These are phyloP conservation scores for Suhomyces maxii DNA, from an alignment of 1,139 yeast genomes.

Conservation along the genomic window DNA sequence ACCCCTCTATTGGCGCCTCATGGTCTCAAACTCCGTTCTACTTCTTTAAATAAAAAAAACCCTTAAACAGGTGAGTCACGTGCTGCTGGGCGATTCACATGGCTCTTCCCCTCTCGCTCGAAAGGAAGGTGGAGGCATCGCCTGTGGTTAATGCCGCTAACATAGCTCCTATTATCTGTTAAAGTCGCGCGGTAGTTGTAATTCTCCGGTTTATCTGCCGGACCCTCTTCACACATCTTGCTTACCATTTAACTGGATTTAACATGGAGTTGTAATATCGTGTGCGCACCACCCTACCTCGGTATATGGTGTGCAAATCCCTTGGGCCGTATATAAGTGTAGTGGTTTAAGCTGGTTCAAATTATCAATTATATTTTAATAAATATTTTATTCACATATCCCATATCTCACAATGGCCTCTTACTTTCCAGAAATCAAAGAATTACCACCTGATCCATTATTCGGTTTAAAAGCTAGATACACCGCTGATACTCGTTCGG, in stretches of 20 bases:
- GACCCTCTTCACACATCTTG: background rate
- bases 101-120: slow-evolving; percentile 7
- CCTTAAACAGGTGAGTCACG: background rate
- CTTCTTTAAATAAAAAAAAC: background rate
- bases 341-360: background rate
- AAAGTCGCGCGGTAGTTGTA: background rate
- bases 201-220: background rate
- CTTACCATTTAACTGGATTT: background rate
- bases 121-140: slow-evolving; percentile 1
- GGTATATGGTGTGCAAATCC: background rate
- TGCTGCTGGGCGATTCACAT: slow-evolving; percentile 2
- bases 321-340: background rate
- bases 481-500: slow-evolving; percentile 58
- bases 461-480: slow-evolving; percentile 82
- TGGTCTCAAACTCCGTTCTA: background rate
- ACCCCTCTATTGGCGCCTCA: slow-evolving; percentile 3
- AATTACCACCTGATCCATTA: slow-evolving; percentile 74
- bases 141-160: background rate
- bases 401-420: slow-evolving; percentile 28
- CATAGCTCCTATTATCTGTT: background rate
- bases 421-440: slow-evolving; percentile 49
- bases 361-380: background rate
- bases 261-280: background rate
- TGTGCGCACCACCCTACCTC: slow-evolving; percentile 5
- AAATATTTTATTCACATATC: background rate